phyloP scores from a whole-genome alignment of 148 eudicot species.

The Salicornia ramosissima region DNA sequence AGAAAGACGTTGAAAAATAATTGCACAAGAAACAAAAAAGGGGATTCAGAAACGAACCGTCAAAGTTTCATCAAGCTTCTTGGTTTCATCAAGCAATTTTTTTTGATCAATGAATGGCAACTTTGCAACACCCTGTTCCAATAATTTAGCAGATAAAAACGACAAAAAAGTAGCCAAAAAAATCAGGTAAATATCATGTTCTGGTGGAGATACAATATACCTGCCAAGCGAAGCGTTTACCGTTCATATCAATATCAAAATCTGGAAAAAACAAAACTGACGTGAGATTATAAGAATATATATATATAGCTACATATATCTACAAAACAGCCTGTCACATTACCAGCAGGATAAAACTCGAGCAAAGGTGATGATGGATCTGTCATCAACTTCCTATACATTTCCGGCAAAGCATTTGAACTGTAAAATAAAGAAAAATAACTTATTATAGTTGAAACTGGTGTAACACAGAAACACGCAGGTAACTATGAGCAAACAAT shows the following conservation, averaged over 20 bases:
- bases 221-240: conserved; percentile 99
- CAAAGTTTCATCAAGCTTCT: conserved; percentile 77
- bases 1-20: conserved; percentile 1
- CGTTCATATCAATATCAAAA: conserved; percentile 96
- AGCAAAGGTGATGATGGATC: conserved; percentile 87
- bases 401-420: conserved; percentile 83
- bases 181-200: neutral
- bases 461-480: neutral
- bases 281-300: conserved; percentile 12
- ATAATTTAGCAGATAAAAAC: neutral
- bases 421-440: conserved; percentile 36
- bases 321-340: conserved; percentile 20
- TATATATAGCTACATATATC: neutral
- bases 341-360: conserved; percentile 89
- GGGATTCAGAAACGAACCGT: conserved; percentile 46
- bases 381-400: conserved; percentile 80
- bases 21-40: neutral
- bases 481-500: neutral
- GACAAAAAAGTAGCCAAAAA: neutral
- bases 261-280: conserved; percentile 41
- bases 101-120: conserved; percentile 91
- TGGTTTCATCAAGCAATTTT: conserved; percentile 78
- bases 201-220: conserved; percentile 27
- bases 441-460: conserved; percentile 2
- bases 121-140: conserved; percentile 76